Base-by-base conservation (phyloP, 2,329 filamentous ascomycete species). In the Iodosphaeria phyllophila region DNA sequence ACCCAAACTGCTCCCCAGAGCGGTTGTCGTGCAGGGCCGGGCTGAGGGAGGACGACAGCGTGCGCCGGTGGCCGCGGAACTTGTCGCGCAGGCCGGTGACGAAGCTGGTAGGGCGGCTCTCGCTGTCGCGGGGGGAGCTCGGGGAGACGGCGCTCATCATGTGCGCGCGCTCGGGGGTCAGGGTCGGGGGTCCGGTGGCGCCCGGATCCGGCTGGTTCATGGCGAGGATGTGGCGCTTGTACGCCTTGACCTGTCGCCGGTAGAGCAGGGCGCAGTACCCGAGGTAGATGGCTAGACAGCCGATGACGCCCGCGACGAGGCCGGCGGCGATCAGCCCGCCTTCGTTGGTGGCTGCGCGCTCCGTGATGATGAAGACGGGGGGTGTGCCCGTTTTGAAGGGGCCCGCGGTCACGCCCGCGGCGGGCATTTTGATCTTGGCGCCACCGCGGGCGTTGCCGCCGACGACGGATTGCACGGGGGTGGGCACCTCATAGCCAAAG, bases 261-360 rank as follows among this genome's bases (percentile, higher is more conserved):
- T 82, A 82, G 6, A 83, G 52, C 65, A 71, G 80, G 11, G 65
- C 61, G 47, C 72, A 77, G 53, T 75, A 79, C 22, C 67, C 71
- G 8, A 78, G 59, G 42, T 78, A 79, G 2, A 53, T 50, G 3
- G 70, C 71, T 0, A 69, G 38, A 11, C 75, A 36, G 23, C 66
- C 65, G 4, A 76, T 56, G 4, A 73, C 39, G n/a, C 70, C 74
- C 1, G 76, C 75, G 16, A 82, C 52, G 12, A 73, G 48, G 14
- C 55, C 53, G 2, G 56, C 54, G 10, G 53, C 53, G 25, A 64
- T 54, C 9, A 57, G 51, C 1, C 54, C 55, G 0, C 45, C 41
- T 16, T 46, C 51, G 8, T 42, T 27, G 4, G 60, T 63, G 0
- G 65, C 52, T 1, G 54, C 56, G 9, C 52, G 45, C 18, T 53